Evolutionary conservation across 164 flowering plant genomes (phyloP).

Genomic region (Liriodendron chinense): DNA sequence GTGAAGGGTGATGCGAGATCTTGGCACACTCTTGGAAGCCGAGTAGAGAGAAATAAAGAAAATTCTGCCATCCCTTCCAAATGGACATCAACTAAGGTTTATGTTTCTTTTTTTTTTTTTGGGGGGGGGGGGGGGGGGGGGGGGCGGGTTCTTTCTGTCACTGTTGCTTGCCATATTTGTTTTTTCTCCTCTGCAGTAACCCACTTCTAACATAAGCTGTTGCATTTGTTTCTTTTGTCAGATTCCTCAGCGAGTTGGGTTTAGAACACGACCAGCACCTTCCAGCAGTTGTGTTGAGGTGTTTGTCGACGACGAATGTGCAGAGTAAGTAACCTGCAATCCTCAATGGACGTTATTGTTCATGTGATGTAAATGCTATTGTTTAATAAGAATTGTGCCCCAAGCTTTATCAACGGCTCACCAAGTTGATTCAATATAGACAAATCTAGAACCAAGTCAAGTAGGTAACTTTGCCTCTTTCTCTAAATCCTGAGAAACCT

Average conservation of each 20-base stretch:
- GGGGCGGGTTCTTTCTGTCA: neutral
- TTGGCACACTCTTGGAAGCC: slow-evolving; percentile 69
- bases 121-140: too few relatives aligned
- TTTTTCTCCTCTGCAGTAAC: neutral
- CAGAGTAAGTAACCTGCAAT: slow-evolving; percentile 45
- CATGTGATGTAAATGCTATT: neutral
- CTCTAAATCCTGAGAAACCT: too few relatives aligned
- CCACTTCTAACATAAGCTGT: neutral
- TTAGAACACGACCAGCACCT: slow-evolving; percentile 37
- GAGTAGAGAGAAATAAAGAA: slow-evolving; percentile 83
- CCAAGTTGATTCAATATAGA: too few relatives aligned
- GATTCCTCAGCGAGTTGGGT: slow-evolving; percentile 56
- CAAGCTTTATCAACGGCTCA: too few relatives aligned
- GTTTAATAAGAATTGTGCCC: too few relatives aligned
- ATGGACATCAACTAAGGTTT: slow-evolving; percentile 81
- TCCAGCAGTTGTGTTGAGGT: slow-evolving; percentile 55
- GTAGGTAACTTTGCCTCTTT: too few relatives aligned
- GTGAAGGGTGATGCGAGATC: slow-evolving; percentile 34
- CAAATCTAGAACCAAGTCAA: too few relatives aligned
- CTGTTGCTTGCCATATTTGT: neutral
- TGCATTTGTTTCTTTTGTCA: slow-evolving; percentile 21
- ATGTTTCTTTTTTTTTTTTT: neutral
- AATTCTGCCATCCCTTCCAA: slow-evolving; percentile 68
- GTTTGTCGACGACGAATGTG: slow-evolving; percentile 84
- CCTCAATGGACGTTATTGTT: neutral